Evolutionary conservation across 169 alveolate species (phyloP).

Genomic region (Cryptosporidium andersoni): DNA sequence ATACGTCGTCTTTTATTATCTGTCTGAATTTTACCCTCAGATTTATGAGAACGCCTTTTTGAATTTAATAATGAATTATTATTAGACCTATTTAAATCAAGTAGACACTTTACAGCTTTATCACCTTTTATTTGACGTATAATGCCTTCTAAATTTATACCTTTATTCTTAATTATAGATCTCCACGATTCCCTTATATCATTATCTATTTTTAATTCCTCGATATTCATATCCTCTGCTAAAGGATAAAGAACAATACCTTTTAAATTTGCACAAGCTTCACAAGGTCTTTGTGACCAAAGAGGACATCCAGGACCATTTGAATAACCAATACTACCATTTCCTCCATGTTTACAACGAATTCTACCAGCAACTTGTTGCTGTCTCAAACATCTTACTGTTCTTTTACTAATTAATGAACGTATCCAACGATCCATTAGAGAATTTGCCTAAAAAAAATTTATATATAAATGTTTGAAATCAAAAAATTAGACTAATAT

Average conservation of each 20-base stretch:
- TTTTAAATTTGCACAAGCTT: constrained; percentile 25
- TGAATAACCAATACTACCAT: constrained; percentile 54
- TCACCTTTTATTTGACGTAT: constrained; percentile 48
- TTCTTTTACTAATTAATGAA: constrained; percentile 21
- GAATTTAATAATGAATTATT: not conserved
- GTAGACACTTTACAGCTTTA: constrained; percentile 42
- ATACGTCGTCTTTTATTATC: constrained; percentile 24
- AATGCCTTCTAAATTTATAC: constrained; percentile 51
- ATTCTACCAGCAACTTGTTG: constrained; percentile 70
- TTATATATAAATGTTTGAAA: not conserved
- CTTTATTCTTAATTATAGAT: constrained; percentile 13
- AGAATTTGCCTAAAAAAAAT: constrained; percentile 23
- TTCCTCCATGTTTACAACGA: constrained; percentile 59
- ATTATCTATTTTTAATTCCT: constrained; percentile 39
- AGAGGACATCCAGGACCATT: constrained; percentile 57
- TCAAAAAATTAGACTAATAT: not conserved
- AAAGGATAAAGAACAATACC: constrained; percentile 55
- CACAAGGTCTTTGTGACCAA: constrained; percentile 66
- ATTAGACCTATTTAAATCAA: constrained; percentile 22
- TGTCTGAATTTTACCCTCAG: not conserved
- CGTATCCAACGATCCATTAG: constrained; percentile 63
- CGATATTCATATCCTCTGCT: constrained; percentile 48
- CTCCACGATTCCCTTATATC: constrained; percentile 52
- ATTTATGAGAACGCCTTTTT: constrained; percentile 13
- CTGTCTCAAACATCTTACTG: constrained; percentile 69